Evolutionary conservation across 768 basidiomycete species (phyloP), one percentile per base, ranked within the genome.

Genomic region (Phaeolepiota aurea): DNA sequence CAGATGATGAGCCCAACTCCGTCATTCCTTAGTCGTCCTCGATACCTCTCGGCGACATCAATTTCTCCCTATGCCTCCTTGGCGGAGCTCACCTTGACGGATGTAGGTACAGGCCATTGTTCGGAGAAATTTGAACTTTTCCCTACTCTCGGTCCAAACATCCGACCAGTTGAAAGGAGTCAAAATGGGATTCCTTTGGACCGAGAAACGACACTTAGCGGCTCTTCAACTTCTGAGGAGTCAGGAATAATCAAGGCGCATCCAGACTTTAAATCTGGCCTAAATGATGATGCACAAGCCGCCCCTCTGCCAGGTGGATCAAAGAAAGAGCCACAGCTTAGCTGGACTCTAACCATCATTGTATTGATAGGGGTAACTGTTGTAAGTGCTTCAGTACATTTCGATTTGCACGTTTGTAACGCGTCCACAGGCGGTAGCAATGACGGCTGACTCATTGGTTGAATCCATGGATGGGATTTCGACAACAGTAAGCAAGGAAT

Each of bases 401-500:
- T 38, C 32, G 20, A 20, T 28, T 20, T 5, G 13, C 20, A 4
- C 30, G 13, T 7, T 15, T 21, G 18, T 37, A 42, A 21, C 32
- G 15, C 34, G 23, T 43, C 20, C 21, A 5, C 48, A 80, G 79
- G 53, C 68, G 14, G 72, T 80, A 3, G 71, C 73, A 2, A 57
- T 77, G 2, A 78, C 72, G 5, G 77, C 77, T 1, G 79, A 81
- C 33, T 71, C 68, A 60, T 66, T 97, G 12, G 90, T 97, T 5
- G 79, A 77, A 53, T 80, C 85, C 5, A 88, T 96, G 76, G 76
- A 90, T 54, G 80, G 77, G 28, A 66, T 94, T 40, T 82, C 83
- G 1, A 61, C 53, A 14, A 68, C 67, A 3, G 76, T 98, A 46
- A 82, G 77, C 53, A 86, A 87, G 48, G 85, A 91, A 56, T 98